Conservation (phyloP, 306 rosid species). For the Luffa aegyptiaca region DNA sequence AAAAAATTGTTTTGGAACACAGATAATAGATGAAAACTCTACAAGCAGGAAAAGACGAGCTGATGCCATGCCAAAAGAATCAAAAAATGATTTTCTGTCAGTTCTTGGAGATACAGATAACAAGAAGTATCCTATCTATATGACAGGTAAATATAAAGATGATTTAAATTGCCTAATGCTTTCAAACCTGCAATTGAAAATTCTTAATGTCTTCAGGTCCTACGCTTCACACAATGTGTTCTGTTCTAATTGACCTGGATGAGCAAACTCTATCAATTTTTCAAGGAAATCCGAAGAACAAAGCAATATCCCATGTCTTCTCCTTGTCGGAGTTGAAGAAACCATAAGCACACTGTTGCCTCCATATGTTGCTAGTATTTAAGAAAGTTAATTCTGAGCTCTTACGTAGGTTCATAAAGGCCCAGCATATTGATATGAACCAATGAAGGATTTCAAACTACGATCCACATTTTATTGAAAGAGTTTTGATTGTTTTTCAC, state of each 20-base stretch:
- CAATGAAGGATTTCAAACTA: no score
- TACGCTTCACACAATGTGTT: slow-evolving; percentile 49
- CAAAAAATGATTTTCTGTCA: slow-evolving; percentile 42
- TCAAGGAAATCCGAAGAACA: slow-evolving; percentile 52
- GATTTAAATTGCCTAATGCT: neutral
- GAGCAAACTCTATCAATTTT: slow-evolving; percentile 55
- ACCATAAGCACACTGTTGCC: neutral
- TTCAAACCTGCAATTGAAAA: neutral
- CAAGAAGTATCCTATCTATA: slow-evolving; percentile 49
- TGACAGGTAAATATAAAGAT: slow-evolving; percentile 40
- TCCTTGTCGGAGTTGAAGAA: slow-evolving; percentile 27
- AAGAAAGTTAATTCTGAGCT: neutral
- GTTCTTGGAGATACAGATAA: slow-evolving; percentile 50
- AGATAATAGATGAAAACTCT: slow-evolving; percentile 64
- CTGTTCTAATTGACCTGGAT: slow-evolving; percentile 51
- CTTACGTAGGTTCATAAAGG: slow-evolving; percentile 50
- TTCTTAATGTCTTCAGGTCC: slow-evolving; percentile 42
- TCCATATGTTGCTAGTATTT: no score
- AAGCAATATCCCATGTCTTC: slow-evolving; percentile 39
- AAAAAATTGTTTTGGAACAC: slow-evolving; percentile 9
- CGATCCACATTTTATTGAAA: no score
- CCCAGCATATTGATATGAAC: slow-evolving; percentile 33
- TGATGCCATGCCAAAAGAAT: slow-evolving; percentile 25
- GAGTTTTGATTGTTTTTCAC: no score
- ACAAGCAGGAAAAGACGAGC: slow-evolving; percentile 55